A percentile compares a stretch with the other conserved stretches of the same genome.
These are phyloP conservation scores for Talaromyces sp. DNA, from an alignment of 2,329 filamentous ascomycete species.

Conservation along the genomic window DNA sequence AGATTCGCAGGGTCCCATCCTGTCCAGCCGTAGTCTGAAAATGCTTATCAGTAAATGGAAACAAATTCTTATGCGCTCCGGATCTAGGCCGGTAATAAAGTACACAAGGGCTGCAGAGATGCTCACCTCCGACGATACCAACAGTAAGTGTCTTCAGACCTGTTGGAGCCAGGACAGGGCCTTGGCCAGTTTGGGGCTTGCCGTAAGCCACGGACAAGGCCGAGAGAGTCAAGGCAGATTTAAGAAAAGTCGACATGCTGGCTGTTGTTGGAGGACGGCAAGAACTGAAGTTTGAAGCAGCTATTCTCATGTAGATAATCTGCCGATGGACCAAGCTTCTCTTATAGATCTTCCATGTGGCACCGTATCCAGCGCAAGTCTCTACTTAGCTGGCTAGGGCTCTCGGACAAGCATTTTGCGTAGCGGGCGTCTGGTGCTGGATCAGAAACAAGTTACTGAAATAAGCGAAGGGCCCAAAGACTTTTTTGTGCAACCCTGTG, in stretches of 20 bases:
- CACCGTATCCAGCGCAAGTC: neutral
- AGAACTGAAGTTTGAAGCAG: too few relatives aligned
- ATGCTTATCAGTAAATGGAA: neutral
- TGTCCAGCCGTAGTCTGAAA: conserved; percentile 19
- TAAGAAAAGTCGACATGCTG: neutral
- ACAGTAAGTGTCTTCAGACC: conserved; percentile 1
- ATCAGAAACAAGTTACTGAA: neutral
- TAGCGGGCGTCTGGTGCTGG: neutral
- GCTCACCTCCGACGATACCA: conserved; percentile 9
- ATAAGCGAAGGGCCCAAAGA: neutral
- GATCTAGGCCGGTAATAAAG: neutral
- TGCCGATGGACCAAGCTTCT: neutral
- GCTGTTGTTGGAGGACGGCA: neutral
- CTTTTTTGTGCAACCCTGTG: neutral
- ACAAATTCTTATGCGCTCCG: neutral
- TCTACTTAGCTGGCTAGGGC: neutral
- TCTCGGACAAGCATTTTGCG: neutral
- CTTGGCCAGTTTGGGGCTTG: conserved; percentile 3
- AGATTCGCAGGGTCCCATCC: conserved; percentile 18
- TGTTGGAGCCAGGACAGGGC: conserved; percentile 1
- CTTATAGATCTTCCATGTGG: neutral
- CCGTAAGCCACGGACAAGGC: neutral
- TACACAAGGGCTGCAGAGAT: neutral
- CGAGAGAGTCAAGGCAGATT: neutral
- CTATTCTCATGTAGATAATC: neutral